Base-by-base conservation (phyloP, 345 rosid genomes). In the Melaleuca alternifolia region DNA sequence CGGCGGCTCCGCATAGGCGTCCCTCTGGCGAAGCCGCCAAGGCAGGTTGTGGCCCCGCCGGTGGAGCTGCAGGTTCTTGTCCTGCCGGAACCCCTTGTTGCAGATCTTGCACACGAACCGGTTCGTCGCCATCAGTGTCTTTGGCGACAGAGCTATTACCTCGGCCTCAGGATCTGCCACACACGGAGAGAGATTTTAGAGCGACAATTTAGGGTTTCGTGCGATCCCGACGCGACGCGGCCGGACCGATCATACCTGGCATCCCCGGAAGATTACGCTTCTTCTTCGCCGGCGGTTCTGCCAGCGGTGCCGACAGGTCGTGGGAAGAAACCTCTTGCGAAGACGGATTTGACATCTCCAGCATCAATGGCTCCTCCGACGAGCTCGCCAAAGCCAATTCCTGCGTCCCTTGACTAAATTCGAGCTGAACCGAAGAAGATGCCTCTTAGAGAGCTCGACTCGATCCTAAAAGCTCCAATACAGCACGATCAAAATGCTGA, bases 81-180 rank as follows among this genome's bases (percentile, higher is more conserved):
- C n/a, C n/a, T n/a, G n/a, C n/a, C n/a, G n/a, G n/a, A n/a, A n/a
- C n/a, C n/a, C n/a, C n/a, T n/a, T n/a, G n/a, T n/a, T n/a, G n/a
- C n/a, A n/a, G n/a, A n/a, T n/a, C n/a, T n/a, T n/a, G n/a, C n/a
- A n/a, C n/a, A n/a, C n/a, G n/a, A n/a, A n/a, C n/a, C n/a, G n/a
- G n/a, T n/a, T 93, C 21, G 94, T 95, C 24, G 98, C 95, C 44
- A 94, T 14, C 56, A 95, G 87, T 10, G 95, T 61, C 88, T 86
- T 91, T 13, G 98, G 96, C 56, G 96, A 95, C 87, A 95, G 89
- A 85, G 95, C 93, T 83, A 95, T 87, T 24, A 95, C 94, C 86
- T 93, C 93, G 50, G 96, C 94, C 85, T 92, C 96, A 85, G 98
- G 98, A 94, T 95, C 96, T n/a, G n/a, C n/a, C n/a, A n/a, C n/a